Conservation (phyloP, 768 basidiomycete species). For the Leccinum incarnatum region DNA sequence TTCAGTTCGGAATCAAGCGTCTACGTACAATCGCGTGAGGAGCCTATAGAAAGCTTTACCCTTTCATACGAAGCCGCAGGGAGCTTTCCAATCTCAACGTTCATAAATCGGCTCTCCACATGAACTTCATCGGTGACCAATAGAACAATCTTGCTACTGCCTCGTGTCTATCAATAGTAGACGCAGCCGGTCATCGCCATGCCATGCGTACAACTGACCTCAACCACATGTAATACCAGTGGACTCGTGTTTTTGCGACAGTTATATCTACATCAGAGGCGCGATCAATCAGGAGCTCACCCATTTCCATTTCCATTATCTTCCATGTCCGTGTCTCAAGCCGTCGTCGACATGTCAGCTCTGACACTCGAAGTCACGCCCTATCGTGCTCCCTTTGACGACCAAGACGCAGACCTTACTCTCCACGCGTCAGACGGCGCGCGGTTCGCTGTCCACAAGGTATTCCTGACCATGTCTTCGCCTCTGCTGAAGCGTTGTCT, state of each 20-base stretch:
- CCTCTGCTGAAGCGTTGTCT: slow-evolving; percentile 37
- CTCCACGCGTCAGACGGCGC: slow-evolving; percentile 42
- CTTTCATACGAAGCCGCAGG: slow-evolving; percentile 16
- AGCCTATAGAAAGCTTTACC: not conserved
- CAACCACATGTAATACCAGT: slow-evolving; percentile 25
- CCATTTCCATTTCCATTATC: slow-evolving; percentile 5
- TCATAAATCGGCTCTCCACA: not conserved
- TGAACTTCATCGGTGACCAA: not conserved
- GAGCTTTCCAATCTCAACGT: slow-evolving; percentile 17
- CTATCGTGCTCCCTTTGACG: slow-evolving; percentile 37
- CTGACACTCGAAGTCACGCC: slow-evolving; percentile 28
- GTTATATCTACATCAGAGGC: slow-evolving; percentile 29
- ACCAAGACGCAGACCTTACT: slow-evolving; percentile 40
- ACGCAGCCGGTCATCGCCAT: slow-evolving; percentile 17
- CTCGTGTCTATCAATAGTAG: slow-evolving; percentile 25
- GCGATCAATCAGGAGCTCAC: slow-evolving; percentile 15
- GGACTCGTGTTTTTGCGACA: slow-evolving; percentile 10
- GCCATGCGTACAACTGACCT: slow-evolving; percentile 29
- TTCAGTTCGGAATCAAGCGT: slow-evolving; percentile 9
- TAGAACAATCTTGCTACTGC: slow-evolving; percentile 10
- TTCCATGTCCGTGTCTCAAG: slow-evolving; percentile 32
- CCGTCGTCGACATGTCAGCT: slow-evolving; percentile 23
- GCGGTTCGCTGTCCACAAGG: slow-evolving; percentile 42
- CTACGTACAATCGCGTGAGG: slow-evolving; percentile 17
- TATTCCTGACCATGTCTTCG: slow-evolving; percentile 42